Conservation (phyloP, 1,284 basidiomycete species). For the Somion occarium region DNA sequence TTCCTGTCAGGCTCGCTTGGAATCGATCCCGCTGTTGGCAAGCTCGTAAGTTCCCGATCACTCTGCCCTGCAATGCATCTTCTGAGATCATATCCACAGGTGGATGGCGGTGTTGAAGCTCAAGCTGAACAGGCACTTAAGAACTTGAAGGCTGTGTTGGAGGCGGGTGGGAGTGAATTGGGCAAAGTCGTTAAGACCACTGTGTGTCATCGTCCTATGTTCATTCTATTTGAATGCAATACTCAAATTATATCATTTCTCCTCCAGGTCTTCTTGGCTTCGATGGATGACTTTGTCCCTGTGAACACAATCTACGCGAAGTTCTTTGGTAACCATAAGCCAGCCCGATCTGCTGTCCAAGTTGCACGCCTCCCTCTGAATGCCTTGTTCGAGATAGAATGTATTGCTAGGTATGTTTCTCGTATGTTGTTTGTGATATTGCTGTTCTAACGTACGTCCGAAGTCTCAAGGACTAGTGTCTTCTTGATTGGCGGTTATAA, state of each 20-base stretch:
- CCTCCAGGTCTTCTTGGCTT: conserved; percentile 82
- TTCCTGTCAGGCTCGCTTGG: conserved; percentile 92
- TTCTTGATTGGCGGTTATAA: too few species aligned
- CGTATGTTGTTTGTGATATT: not conserved
- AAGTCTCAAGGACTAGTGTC: not conserved
- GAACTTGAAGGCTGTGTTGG: conserved; percentile 83
- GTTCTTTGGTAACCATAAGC: conserved; percentile 89
- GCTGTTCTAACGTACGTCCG: not conserved
- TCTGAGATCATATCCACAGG: conserved; percentile 14
- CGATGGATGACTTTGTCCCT: conserved; percentile 85
- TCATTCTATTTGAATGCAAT: not conserved
- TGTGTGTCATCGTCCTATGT: conserved; percentile 37
- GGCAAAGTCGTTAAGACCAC: conserved; percentile 85
- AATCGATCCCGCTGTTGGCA: conserved; percentile 71
- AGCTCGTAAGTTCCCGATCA: conserved; percentile 47
- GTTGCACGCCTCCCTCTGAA: conserved; percentile 74
- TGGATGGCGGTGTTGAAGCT: conserved; percentile 71
- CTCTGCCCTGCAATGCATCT: not conserved
- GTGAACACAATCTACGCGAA: conserved; percentile 79
- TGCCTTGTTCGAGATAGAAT: conserved; percentile 90
- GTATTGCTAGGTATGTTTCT: conserved; percentile 51
- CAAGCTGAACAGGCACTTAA: conserved; percentile 85
- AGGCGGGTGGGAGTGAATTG: conserved; percentile 75
- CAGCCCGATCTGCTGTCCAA: conserved; percentile 88
- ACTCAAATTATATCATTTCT: conserved; percentile 1